Conservation (phyloP, 2,329 filamentous ascomycete species). For the Pyrenochaeta sp. region DNA sequence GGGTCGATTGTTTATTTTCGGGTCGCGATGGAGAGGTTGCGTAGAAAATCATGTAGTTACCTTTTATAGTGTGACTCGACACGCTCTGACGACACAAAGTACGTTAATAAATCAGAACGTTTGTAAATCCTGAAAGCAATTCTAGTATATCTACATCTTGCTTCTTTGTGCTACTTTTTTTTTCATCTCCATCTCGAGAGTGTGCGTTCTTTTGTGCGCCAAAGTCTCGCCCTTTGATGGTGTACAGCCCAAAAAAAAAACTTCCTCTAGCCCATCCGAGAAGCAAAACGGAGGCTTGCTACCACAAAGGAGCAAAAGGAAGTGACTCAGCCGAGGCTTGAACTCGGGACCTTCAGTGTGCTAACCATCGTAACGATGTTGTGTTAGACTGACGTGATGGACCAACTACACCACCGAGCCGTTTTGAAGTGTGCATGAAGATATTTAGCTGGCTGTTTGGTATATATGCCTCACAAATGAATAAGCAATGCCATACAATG, state of each 20-base stretch:
- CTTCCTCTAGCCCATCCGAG: neutral
- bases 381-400: slow-evolving; percentile 56
- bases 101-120: too few species aligned
- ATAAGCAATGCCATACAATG: neutral
- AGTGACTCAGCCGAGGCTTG: slow-evolving; percentile 13
- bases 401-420: slow-evolving; percentile 54
- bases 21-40: neutral
- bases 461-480: neutral
- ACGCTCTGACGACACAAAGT: too few species aligned
- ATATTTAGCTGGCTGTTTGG: neutral
- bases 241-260: neutral
- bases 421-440: neutral
- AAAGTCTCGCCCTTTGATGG: neutral
- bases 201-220: too few species aligned
- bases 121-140: too few species aligned
- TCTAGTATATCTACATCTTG: too few species aligned
- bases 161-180: too few species aligned
- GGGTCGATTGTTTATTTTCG: neutral
- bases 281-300: neutral
- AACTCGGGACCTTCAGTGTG: slow-evolving; percentile 52
- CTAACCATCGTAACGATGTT: neutral
- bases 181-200: too few species aligned
- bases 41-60: neutral
- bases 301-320: neutral
- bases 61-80: too few species aligned